Base-by-base conservation (phyloP, 164 flowering plant genomes). In the Vitis rotundifolia region DNA sequence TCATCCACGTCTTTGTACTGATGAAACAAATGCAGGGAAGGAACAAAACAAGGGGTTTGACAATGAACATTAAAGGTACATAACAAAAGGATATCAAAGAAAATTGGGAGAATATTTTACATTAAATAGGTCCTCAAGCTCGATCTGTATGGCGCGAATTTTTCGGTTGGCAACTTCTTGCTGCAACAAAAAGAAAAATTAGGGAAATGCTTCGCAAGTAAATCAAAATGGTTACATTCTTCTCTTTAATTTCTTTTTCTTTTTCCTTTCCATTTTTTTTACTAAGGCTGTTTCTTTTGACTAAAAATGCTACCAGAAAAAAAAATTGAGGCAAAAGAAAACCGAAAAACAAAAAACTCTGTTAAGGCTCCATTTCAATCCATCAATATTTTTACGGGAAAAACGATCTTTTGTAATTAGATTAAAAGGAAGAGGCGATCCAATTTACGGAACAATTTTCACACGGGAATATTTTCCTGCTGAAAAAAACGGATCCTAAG, bases 1-100 rank as follows among this genome's bases (percentile, higher is more conserved):
- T 91, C 99, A 77, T 93, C 95, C 79, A 81, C 61, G 56, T 91
- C 97, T 84, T 91, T 92, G 64, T 91, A 93, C 98, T 96, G 67
- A 59, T 19, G 67, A 11, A 16, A 18, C 14, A 64, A 68, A 68
- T 63, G 53, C 57, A 52, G 49, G 0, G 7, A 13, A 47, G 44
- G 14, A 13, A 48, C 37, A 48, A 59, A 49, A 72, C 18, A 54
- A 65, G 31, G 26, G 50, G 29, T 62, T 56, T 58, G 15, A 9
- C 53, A 57, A 8, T 6, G 44, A 66, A 51, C 12, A 55, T 8
- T 22, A 44, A 11, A 29, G 26, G 13, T 19, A 22, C 16, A 53
- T 3, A 65, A 58, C 11, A 15, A 71, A 63, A 37, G 6, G 1
- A 62, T 9, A 49, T 13, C 2, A 66, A 55, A 15, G 62, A 11